These are phyloP conservation scores for Neofusicoccum umdonicola DNA, from an alignment of 2,329 filamentous ascomycete species.

Conservation along the genomic window DNA sequence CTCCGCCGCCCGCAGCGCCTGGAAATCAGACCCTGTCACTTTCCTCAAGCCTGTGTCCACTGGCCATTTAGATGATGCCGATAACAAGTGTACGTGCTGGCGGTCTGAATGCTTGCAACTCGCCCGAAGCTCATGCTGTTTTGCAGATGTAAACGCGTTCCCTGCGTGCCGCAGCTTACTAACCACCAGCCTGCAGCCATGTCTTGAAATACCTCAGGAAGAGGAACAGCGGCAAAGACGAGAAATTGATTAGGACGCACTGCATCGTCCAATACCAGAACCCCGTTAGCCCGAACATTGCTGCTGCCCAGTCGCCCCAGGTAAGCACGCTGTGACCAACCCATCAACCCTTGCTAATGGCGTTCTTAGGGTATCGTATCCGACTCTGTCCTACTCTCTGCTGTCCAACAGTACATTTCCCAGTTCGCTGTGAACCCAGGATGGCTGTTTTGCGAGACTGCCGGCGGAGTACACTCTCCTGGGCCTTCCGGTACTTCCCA, in stretches of 20 bases:
- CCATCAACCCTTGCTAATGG: background rate
- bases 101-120: background rate
- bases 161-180: no score
- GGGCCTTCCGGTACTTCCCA: constrained; percentile 73
- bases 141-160: no score
- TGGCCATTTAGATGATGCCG: constrained; percentile 66
- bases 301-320: constrained; percentile 45
- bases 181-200: background rate
- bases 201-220: background rate
- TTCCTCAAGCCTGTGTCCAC: constrained; percentile 85
- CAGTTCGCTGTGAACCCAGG: constrained; percentile 45
- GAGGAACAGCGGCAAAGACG: background rate
- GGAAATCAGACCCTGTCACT: constrained; percentile 51
- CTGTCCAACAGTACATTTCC: constrained; percentile 41
- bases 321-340: background rate
- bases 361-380: constrained; percentile 16
- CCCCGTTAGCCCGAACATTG: constrained; percentile 75
- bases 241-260: background rate
- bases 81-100: constrained; percentile 52
- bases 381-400: constrained; percentile 36
- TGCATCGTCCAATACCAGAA: constrained; percentile 70
- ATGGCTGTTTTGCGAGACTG: constrained; percentile 75
- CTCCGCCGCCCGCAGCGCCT: constrained; percentile 51
- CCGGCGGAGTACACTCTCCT: constrained; percentile 78
- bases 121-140: no score